These are phyloP conservation scores for Boletus huronensis DNA, from an alignment of 768 basidiomycete genomes.

Conservation along the genomic window DNA sequence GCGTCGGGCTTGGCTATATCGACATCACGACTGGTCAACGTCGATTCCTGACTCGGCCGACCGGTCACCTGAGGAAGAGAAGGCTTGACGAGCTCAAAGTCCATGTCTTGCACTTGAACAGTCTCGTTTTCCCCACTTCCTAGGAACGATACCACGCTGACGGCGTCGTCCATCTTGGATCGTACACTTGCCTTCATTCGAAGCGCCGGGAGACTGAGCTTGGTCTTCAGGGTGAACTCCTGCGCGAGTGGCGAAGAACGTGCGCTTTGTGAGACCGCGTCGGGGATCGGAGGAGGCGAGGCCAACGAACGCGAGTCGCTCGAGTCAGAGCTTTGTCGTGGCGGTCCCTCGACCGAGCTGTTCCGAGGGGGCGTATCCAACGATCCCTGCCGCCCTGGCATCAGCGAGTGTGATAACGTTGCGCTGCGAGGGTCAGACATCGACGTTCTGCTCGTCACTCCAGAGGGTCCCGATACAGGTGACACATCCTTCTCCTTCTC, in stretches of 20 bases:
- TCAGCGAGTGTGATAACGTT: conserved; percentile 12
- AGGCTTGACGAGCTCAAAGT: conserved; percentile 75
- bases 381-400: conserved; percentile 14
- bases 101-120: conserved; percentile 76
- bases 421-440: conserved; percentile 9
- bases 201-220: conserved; percentile 67
- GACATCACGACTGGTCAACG: conserved; percentile 30
- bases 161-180: conserved; percentile 30
- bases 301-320: conserved; percentile 34
- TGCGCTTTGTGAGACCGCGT: conserved; percentile 35
- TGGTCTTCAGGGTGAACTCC: conserved; percentile 45
- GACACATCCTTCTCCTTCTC: conserved; percentile 24
- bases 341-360: conserved; percentile 19
- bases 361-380: conserved; percentile 16
- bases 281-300: conserved; percentile 40
- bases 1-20: conserved; percentile 6
- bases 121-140: conserved; percentile 44
- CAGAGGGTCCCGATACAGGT: not conserved
- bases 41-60: conserved; percentile 56
- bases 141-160: conserved; percentile 24
- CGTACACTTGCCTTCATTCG: conserved; percentile 38
- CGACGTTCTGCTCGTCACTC: conserved; percentile 9
- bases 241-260: conserved; percentile 28
- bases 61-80: conserved; percentile 41
- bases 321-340: conserved; percentile 26